phyloP scores from a whole-genome alignment of 1,139 yeast species.

The Blastobotrys serpentis region DNA sequence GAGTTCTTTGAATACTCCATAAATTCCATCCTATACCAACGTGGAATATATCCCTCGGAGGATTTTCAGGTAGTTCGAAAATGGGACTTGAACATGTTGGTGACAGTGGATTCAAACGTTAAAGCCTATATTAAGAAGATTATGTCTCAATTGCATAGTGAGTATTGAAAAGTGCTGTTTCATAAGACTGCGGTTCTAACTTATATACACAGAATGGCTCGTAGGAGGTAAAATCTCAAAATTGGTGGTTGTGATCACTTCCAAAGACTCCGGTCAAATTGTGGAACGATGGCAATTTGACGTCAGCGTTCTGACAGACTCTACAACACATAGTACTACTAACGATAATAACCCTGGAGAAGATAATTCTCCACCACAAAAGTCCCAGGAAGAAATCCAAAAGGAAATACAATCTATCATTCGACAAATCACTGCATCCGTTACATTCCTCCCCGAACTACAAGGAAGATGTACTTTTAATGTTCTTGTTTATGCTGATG shows the following conservation, averaged over 20 bases:
- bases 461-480: conserved; percentile 74
- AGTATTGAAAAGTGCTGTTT: too few relatives aligned
- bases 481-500: conserved; percentile 81
- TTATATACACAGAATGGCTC: conserved; percentile 80
- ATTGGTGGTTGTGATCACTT: conserved; percentile 68
- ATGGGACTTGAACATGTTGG: conserved; percentile 74
- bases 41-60: conserved; percentile 89
- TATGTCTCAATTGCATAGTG: conserved; percentile 67
- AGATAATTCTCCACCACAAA: conserved; percentile 27
- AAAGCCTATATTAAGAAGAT: conserved; percentile 65
- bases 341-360: conserved; percentile 15
- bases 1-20: conserved; percentile 84
- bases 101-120: conserved; percentile 75
- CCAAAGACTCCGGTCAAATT: conserved; percentile 63
- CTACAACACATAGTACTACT: not conserved
- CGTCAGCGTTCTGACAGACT: conserved; percentile 45
- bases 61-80: conserved; percentile 79
- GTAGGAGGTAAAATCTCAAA: conserved; percentile 66
- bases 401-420: conserved; percentile 80
- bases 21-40: conserved; percentile 77
- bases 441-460: conserved; percentile 77
- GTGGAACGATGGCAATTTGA: conserved; percentile 89
- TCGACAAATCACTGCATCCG: conserved; percentile 86
- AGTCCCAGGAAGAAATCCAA: conserved; percentile 55
- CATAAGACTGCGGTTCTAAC: not conserved